Percentiles rank a stretch among this genome's conserved stretches.
Conservation (phyloP, 768 basidiomycete genomes). For the Tremella yokohamensis region DNA sequence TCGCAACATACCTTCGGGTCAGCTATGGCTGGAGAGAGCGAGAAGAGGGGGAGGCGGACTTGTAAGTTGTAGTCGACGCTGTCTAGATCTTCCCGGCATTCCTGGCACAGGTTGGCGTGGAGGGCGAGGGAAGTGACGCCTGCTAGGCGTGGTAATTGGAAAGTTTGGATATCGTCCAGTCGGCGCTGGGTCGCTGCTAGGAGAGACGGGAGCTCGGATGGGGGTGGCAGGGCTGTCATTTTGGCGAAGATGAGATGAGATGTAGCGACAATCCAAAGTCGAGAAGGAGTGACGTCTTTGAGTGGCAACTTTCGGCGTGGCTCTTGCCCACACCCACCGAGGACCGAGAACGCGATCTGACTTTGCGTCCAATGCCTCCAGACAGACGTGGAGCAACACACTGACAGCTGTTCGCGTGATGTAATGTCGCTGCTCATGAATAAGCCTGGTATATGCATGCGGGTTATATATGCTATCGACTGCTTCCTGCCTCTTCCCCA, state of each 20-base stretch:
- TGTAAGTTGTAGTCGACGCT: background rate
- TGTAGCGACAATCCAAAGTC: background rate
- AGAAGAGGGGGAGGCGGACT: background rate
- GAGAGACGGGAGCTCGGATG: background rate
- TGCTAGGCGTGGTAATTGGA: slow-evolving; percentile 69
- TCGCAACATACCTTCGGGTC: background rate
- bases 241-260: background rate
- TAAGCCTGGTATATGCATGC: too few relatives aligned
- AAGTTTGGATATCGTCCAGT: slow-evolving; percentile 62
- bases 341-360: too few relatives aligned
- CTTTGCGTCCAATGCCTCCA: too few relatives aligned
- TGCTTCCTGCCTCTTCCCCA: too few relatives aligned
- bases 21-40: background rate
- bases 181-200: slow-evolving; percentile 29
- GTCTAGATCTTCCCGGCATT: background rate
- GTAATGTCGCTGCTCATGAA: too few relatives aligned
- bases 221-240: background rate
- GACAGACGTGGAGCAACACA: too few relatives aligned
- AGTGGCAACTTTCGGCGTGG: too few relatives aligned
- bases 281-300: too few relatives aligned
- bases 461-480: too few relatives aligned
- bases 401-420: too few relatives aligned
- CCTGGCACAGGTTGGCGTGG: background rate
- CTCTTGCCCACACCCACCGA: too few relatives aligned
- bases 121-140: background rate